phyloP scores from a whole-genome alignment of 2,329 filamentous ascomycete genomes.

The Phialemonium atrogriseum region DNA sequence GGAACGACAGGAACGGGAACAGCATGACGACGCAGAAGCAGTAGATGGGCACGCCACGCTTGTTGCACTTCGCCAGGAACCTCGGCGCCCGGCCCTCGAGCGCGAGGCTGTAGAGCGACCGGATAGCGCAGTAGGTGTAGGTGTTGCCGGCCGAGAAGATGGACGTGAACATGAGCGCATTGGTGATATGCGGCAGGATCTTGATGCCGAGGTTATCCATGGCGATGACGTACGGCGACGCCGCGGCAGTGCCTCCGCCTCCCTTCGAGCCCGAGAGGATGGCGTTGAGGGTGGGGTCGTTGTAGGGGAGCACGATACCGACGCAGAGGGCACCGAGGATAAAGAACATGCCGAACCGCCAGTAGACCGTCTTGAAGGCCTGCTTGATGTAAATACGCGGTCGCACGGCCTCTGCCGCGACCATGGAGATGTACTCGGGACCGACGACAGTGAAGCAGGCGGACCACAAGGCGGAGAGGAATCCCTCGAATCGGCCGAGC shows the following conservation, averaged over 20 bases:
- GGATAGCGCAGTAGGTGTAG: conserved; percentile 42
- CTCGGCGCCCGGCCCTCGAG: conserved; percentile 37
- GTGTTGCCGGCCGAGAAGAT: conserved; percentile 34
- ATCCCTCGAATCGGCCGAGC: conserved; percentile 67
- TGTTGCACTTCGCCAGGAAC: conserved; percentile 29
- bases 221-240: conserved; percentile 37
- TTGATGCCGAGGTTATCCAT: conserved; percentile 30
- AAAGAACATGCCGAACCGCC: conserved; percentile 63
- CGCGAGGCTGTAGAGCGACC: conserved; percentile 42
- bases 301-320: conserved; percentile 50
- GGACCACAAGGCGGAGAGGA: conserved; percentile 65
- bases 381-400: conserved; percentile 57
- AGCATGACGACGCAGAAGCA: conserved; percentile 22
- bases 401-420: conserved; percentile 52
- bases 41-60: conserved; percentile 35
- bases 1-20: conserved; percentile 26
- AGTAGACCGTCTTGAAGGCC: conserved; percentile 67
- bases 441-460: conserved; percentile 60
- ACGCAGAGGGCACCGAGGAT: conserved; percentile 57
- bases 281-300: conserved; percentile 42
- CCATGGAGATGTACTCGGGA: conserved; percentile 56
- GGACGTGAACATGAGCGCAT: conserved; percentile 33
- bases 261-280: conserved; percentile 44
- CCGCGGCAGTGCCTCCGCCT: too few species aligned
- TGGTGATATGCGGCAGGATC: conserved; percentile 52